Evolutionary conservation across 1,284 basidiomycete genomes (phyloP), one percentile per base, ranked within the genome.

Genomic region (Tilletia setariae): DNA sequence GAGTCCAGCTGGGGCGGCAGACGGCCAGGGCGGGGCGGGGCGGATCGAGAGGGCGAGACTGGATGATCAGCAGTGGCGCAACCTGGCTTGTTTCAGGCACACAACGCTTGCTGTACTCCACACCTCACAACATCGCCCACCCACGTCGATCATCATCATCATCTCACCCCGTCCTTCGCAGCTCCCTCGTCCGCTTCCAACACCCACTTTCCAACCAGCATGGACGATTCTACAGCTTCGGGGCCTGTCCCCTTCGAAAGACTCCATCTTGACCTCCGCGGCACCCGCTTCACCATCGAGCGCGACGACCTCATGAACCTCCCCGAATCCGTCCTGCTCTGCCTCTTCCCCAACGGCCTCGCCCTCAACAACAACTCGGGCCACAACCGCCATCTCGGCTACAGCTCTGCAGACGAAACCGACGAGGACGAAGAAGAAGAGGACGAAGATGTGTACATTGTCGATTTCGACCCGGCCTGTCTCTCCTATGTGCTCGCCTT

Each of bases 291-390:
- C 85, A 90, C 91, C 68, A 93, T 99, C 68, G 96, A 98, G 85
- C 88, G 96, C 76, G 95, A 98, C 85, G 94, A 92, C 40, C 91
- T 99, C 83, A 97, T 98, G 94, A 94, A 95, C 83, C 86, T 99
- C 40, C 95, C 95, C 8, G 95, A 99, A 87, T 94, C 91, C 30
- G 93, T 99, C 61, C 86, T 99, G 69, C 86, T 99, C 63, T 98
- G 95, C 83, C 87, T 98, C 67, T 98, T 98, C 82, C 95, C 95
- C 15, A 98, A 98, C 80, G 95, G 96, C 11, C 89, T 98, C 73
- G 92, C 98, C 63, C 87, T 98, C 68, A 92, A 90, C 79, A 87
- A 78, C 90, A 89, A 68, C 88, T 89, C 19, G 87, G 69, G 16
- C 63, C 70, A n/a, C 68, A 70, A 69, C 3, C 51, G 61, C 19